Conservation (phyloP, 495 filamentous ascomycete species). For the Trichodelitschia bisporula region DNA sequence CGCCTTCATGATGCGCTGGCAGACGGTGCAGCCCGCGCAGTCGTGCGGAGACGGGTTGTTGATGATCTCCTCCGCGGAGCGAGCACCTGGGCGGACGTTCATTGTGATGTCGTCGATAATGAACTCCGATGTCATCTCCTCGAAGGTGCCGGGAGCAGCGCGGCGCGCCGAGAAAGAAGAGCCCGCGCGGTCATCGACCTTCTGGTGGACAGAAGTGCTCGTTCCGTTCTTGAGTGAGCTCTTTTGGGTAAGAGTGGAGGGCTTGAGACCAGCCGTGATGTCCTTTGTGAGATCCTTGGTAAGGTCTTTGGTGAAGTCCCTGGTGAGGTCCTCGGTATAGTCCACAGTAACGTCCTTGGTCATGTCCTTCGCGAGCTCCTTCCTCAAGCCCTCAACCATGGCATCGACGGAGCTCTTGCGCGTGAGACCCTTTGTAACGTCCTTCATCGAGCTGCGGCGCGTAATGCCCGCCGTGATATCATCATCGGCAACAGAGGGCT, state of each 20-base stretch:
- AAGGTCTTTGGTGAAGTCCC: no score
- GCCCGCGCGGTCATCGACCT: constrained; percentile 2
- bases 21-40: constrained; percentile 48
- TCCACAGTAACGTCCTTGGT: not conserved
- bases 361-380: no score
- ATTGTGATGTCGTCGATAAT: constrained; percentile 43
- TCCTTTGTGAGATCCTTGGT: not conserved
- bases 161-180: constrained; percentile 7
- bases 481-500: not conserved
- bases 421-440: constrained; percentile 3
- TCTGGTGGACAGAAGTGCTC: constrained; percentile 11
- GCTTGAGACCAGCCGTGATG: not conserved
- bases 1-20: constrained; percentile 30
- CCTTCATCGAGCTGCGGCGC: constrained; percentile 11
- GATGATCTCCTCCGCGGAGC: no score
- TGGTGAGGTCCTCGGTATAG: no score
- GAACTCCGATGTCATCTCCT: constrained; percentile 66
- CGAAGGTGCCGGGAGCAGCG: constrained; percentile 12
- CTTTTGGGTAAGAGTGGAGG: no score
- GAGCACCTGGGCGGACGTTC: constrained; percentile 2
- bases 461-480: constrained; percentile 3
- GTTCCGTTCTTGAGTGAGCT: constrained; percentile 3
- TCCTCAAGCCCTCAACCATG: no score
- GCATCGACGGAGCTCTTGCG: not conserved
- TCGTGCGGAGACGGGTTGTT: no score